Percentiles rank a stretch among this genome's conserved stretches.
These are phyloP conservation scores for Atalantia buxifolia DNA, from an alignment of 345 rosid species.

Conservation along the genomic window DNA sequence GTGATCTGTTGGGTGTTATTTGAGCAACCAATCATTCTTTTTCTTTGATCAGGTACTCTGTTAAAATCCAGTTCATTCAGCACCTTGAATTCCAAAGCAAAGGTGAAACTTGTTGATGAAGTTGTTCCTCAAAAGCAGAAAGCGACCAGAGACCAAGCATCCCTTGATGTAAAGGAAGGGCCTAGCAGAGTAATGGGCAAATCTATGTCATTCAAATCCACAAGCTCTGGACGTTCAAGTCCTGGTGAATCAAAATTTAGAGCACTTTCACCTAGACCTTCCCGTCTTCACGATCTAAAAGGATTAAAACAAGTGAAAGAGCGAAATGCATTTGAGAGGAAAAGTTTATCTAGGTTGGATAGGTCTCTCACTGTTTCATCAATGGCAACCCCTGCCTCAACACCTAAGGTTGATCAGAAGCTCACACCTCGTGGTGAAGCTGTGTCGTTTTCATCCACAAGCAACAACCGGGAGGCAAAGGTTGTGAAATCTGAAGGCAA, in stretches of 20 bases:
- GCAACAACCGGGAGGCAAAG: conserved; percentile 52
- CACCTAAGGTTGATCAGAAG: conserved; percentile 56
- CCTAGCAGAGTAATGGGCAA: conserved; percentile 51
- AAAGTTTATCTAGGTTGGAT: conserved; percentile 36
- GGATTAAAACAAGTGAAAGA: conserved; percentile 58
- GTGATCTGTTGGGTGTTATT: neutral
- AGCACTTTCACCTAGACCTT: conserved; percentile 42
- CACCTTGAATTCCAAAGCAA: conserved; percentile 49
- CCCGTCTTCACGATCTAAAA: conserved; percentile 54
- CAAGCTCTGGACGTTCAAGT: conserved; percentile 43
- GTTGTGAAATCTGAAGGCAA: conserved; percentile 56
- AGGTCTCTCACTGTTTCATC: conserved; percentile 22
- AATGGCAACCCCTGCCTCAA: conserved; percentile 31
- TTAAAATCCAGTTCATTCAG: conserved; percentile 78
- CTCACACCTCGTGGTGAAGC: conserved; percentile 47
- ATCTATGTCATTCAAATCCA: conserved; percentile 64
- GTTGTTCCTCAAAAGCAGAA: conserved; percentile 53
- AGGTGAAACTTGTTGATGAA: conserved; percentile 67
- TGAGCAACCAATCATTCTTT: neutral
- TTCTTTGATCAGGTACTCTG: conserved; percentile 51
- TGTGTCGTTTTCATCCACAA: conserved; percentile 32
- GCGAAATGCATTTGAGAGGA: conserved; percentile 42
- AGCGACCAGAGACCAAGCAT: conserved; percentile 39
- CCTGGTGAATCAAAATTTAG: conserved; percentile 57
- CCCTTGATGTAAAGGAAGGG: conserved; percentile 55